These are phyloP conservation scores for Cercospora citrullina DNA, from an alignment of 2,329 filamentous ascomycete genomes.

Conservation along the genomic window DNA sequence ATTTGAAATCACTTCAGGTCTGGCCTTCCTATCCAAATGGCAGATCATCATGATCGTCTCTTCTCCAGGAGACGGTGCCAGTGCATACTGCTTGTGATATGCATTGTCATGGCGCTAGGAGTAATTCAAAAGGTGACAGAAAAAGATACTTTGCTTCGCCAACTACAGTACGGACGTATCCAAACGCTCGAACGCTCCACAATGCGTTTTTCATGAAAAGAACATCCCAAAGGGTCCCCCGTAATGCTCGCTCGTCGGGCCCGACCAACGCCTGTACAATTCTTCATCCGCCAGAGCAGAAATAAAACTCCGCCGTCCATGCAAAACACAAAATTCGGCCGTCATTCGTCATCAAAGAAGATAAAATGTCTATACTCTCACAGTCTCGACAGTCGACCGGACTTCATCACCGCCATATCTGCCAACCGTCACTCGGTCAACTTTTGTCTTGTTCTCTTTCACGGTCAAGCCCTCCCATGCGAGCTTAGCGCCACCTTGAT, in stretches of 20 bases:
- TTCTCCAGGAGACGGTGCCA: not conserved
- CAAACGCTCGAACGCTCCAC: slow-evolving; percentile 10
- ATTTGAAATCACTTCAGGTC: not conserved
- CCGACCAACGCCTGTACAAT: not conserved
- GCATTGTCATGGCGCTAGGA: not conserved
- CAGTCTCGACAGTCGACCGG: not conserved
- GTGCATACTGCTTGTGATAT: not conserved
- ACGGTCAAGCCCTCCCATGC: slow-evolving; percentile 48
- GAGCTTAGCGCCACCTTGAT: slow-evolving; percentile 37
- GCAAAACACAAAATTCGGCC: slow-evolving; percentile 9
- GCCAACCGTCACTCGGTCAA: slow-evolving; percentile 52
- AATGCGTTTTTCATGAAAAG: slow-evolving; percentile 1
- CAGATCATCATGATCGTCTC: not conserved
- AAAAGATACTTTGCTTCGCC: slow-evolving; percentile 1
- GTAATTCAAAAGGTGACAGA: not conserved
- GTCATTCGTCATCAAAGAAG: slow-evolving; percentile 9
- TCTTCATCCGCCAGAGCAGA: not conserved
- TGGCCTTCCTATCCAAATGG: not conserved
- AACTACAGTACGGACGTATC: not conserved
- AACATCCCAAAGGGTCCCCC: not conserved
- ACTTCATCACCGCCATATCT: slow-evolving; percentile 48
- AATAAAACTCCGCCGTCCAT: not conserved
- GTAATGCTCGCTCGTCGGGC: not conserved
- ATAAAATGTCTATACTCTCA: slow-evolving; percentile 6
- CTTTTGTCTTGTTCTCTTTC: slow-evolving; percentile 46